Base-by-base conservation (phyloP, 192 early-diverging fungal genomes). In the Dispira parvispora region DNA sequence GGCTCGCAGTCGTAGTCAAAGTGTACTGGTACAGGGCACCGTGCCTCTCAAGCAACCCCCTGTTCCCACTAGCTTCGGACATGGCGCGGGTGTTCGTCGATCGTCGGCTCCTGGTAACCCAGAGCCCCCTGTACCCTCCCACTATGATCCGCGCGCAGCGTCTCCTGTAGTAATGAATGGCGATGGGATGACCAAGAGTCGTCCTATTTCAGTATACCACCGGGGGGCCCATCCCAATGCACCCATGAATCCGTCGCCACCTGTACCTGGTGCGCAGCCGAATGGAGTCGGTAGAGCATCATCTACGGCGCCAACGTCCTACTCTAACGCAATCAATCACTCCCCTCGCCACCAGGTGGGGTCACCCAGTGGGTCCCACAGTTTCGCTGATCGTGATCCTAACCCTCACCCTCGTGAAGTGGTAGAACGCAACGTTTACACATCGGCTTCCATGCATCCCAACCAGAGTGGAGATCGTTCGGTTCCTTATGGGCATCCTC, bases 151-250 rank as follows among this genome's bases (percentile, higher is more conserved):
- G 32, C 32, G 32, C 32, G 32, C 32, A 38, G 32, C 32, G 32
- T 38, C 32, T 38, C 32, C 32, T 6, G 32, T 38, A 1, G 32
- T 38, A 38, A 38, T 38, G 32, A 38, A 38, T 38, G 32, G 32
- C 32, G 32, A 38, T 52, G 50, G 50, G 10, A 20, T 26, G 2
- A 18, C 50, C 50, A 52, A 38, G 32, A n/a, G 42, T 44, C 58
- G 58, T 16, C 58, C 58, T 44, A 38, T 61, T 1, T 61, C 58
- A n/a, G 58, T 61, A 14, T 61, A 45, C n/a, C 42, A 61, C 42
- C n/a, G 45, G 11, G 32, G 20, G 12, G n/a, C 12, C 58, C 28
- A 38, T 44, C 16, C 45, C 21, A 55, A 55, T 8, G 53, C 28
- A 27, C 53, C 25, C 3, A 3, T 27, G 20, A 13, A 25, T 13